Conservation (phyloP, 768 basidiomycete genomes). For the Xerocomellus intermedius region DNA sequence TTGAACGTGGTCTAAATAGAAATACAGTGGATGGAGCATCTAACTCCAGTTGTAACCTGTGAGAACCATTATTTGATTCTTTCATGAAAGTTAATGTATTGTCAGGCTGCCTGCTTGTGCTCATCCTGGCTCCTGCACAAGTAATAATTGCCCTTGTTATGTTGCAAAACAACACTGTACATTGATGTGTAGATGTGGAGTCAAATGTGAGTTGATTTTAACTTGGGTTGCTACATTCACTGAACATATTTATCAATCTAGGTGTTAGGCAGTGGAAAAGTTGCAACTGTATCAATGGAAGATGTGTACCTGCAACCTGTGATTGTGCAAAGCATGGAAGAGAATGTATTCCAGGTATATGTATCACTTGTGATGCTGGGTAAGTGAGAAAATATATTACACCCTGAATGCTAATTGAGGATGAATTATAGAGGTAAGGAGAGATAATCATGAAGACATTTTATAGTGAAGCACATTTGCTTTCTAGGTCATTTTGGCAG, state of each 20-base stretch:
- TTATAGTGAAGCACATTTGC: neutral
- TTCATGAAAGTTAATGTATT: neutral
- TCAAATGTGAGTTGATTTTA: slow-evolving; percentile 32
- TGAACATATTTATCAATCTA: neutral
- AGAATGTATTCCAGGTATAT: slow-evolving; percentile 57
- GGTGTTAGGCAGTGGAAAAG: slow-evolving; percentile 16
- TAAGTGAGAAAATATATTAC: slow-evolving; percentile 13
- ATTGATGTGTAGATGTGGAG: slow-evolving; percentile 46
- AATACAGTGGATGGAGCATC: slow-evolving; percentile 10
- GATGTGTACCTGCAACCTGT: slow-evolving; percentile 30
- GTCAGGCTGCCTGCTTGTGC: slow-evolving; percentile 39
- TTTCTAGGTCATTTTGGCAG: slow-evolving; percentile 17
- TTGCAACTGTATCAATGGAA: slow-evolving; percentile 29
- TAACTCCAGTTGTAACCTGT: slow-evolving; percentile 1
- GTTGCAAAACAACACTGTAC: slow-evolving; percentile 41
- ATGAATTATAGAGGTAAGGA: slow-evolving; percentile 23
- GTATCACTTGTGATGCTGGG: slow-evolving; percentile 44
- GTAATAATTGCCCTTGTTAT: slow-evolving; percentile 41
- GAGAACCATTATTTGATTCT: neutral
- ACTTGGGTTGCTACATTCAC: neutral
- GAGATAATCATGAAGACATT: neutral
- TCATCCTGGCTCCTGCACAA: slow-evolving; percentile 49
- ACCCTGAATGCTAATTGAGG: neutral
- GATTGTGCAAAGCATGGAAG: slow-evolving; percentile 34
- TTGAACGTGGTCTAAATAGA: neutral